These are phyloP conservation scores for Hura crepitans DNA, from an alignment of 441 rosid species.

Conservation along the genomic window DNA sequence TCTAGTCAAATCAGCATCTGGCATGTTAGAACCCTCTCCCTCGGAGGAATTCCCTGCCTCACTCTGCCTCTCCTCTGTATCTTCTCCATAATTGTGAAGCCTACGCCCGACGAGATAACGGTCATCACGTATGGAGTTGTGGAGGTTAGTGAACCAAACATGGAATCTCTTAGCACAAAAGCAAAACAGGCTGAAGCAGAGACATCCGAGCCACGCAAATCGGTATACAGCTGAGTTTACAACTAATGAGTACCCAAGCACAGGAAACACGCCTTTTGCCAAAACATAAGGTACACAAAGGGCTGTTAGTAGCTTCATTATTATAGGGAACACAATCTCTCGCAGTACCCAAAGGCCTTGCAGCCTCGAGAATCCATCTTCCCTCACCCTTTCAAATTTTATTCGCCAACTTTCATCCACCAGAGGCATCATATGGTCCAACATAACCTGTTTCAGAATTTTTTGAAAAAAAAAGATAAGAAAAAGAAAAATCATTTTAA, in stretches of 20 bases:
- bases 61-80: slow-evolving; percentile 25
- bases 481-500: too few relatives aligned
- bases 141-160: slow-evolving; percentile 94
- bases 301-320: slow-evolving; percentile 91
- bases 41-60: slow-evolving; percentile 30
- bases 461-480: too few relatives aligned
- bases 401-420: slow-evolving; percentile 82
- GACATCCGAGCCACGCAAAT: slow-evolving; percentile 93
- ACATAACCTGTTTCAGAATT: slow-evolving; percentile 61
- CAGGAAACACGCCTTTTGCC: slow-evolving; percentile 88
- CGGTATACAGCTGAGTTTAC: slow-evolving; percentile 92
- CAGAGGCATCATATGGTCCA: slow-evolving; percentile 95
- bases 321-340: slow-evolving; percentile 83
- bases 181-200: slow-evolving; percentile 56
- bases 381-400: slow-evolving; percentile 88
- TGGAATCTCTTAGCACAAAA: slow-evolving; percentile 85
- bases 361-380: slow-evolving; percentile 87
- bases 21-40: slow-evolving; percentile 16
- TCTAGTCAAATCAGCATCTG: slow-evolving; percentile 30
- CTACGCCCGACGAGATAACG: slow-evolving; percentile 87
- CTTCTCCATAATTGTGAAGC: slow-evolving; percentile 78
- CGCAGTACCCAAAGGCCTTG: slow-evolving; percentile 89
- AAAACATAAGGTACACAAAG: slow-evolving; percentile 83
- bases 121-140: slow-evolving; percentile 92
- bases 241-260: slow-evolving; percentile 77